A percentile compares a stretch with the other conserved stretches of the same genome.
phyloP scores from a whole-genome alignment of 306 rosid genomes.

The Amphicarpaea edgeworthii region DNA sequence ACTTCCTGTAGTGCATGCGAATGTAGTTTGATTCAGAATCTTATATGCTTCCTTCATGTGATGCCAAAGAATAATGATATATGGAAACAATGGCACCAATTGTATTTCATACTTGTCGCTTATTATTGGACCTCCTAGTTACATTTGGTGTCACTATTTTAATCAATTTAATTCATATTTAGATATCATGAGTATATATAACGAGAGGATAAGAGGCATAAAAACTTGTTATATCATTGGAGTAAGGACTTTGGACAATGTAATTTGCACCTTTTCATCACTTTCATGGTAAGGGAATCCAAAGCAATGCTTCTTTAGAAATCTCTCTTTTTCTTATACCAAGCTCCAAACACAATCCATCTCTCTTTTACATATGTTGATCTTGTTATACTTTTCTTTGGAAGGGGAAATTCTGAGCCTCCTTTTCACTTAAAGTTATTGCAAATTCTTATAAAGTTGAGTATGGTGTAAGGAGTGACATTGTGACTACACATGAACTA shows the following conservation, averaged over 20 bases:
- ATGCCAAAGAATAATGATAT: no score
- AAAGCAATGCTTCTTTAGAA: constrained; percentile 55
- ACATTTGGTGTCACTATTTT: not conserved
- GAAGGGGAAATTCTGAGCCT: constrained; percentile 49
- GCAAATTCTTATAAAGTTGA: constrained; percentile 28
- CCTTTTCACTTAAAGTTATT: constrained; percentile 37
- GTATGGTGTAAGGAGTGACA: constrained; percentile 3
- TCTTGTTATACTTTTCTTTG: constrained; percentile 71
- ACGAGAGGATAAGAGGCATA: constrained; percentile 5
- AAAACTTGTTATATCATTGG: constrained; percentile 32
- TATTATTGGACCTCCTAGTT: not conserved
- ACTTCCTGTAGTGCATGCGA: constrained; percentile 13
- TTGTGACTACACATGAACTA: constrained; percentile 34
- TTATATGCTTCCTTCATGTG: no score
- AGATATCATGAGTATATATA: not conserved
- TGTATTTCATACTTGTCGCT: constrained; percentile 33
- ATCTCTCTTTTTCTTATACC: constrained; percentile 58
- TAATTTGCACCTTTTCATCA: constrained; percentile 43
- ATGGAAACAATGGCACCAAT: no score
- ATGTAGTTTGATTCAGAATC: constrained; percentile 37
- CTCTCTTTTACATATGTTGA: constrained; percentile 63
- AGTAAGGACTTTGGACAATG: constrained; percentile 37
- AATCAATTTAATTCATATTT: not conserved
- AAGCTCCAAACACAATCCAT: constrained; percentile 64
- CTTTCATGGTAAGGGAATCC: constrained; percentile 55